Evolutionary conservation across 495 filamentous ascomycete genomes (phyloP).

Genomic region (Aspergillus sparsus): DNA sequence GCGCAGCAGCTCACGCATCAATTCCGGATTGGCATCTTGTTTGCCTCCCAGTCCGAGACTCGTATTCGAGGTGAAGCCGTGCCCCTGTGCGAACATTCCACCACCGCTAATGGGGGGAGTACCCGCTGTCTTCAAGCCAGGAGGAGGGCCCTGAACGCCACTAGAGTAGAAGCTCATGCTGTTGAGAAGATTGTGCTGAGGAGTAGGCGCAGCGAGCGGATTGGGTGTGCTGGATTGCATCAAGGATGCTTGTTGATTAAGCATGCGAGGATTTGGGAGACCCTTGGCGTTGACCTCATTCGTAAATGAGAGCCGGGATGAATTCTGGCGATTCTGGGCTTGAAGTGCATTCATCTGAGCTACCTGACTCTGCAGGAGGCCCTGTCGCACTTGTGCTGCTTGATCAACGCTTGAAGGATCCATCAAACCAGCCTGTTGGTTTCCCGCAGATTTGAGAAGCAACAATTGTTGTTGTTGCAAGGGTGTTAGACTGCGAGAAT

Average conservation of each 20-base stretch:
- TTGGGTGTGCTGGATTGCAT: conserved; percentile 72
- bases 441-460: conserved; percentile 61
- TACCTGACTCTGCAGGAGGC: conserved; percentile 61
- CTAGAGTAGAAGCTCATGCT: conserved; percentile 49
- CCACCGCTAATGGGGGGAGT: conserved; percentile 81
- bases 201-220: conserved; percentile 58
- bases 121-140: conserved; percentile 90
- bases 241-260: conserved; percentile 87
- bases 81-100: conserved; percentile 74
- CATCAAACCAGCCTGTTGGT: conserved; percentile 54
- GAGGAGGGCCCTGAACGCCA: conserved; percentile 85
- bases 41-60: conserved; percentile 70
- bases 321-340: conserved; percentile 81
- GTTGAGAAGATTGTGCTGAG: conserved; percentile 45
- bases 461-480: conserved; percentile 74
- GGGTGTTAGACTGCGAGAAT: conserved; percentile 74
- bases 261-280: conserved; percentile 75
- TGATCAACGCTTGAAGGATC: conserved; percentile 51
- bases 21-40: conserved; percentile 72
- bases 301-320: conserved; percentile 86
- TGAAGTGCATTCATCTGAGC: conserved; percentile 57
- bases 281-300: conserved; percentile 82
- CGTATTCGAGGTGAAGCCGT: conserved; percentile 69
- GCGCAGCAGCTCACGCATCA: conserved; percentile 78
- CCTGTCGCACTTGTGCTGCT: conserved; percentile 42